phyloP scores from a whole-genome alignment of 2,329 filamentous ascomycete genomes.

The Beauveria asiatica region DNA sequence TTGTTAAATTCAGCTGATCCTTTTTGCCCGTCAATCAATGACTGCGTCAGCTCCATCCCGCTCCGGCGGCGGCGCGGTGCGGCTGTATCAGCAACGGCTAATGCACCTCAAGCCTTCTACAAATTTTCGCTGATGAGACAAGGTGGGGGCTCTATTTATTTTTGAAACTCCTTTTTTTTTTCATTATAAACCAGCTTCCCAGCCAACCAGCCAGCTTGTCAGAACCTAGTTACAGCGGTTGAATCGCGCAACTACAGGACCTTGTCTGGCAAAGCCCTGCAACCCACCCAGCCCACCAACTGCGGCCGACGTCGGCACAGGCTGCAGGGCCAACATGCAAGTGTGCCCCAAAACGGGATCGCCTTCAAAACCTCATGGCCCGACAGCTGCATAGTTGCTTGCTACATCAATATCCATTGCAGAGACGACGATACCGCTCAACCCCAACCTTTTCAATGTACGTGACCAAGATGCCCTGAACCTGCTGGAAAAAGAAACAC shows the following conservation, averaged over 20 bases:
- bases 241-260: not conserved
- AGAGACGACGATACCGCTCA: not conserved
- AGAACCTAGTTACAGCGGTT: not conserved
- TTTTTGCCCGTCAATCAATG: not conserved
- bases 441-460: not conserved
- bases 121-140: not conserved
- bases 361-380: not conserved
- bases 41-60: not conserved
- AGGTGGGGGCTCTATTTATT: not conserved
- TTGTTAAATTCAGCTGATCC: not conserved
- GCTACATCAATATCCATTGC: not conserved
- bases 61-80: not conserved
- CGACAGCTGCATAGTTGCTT: not conserved
- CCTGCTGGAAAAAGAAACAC: not conserved
- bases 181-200: no score
- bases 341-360: not conserved
- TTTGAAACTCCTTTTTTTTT: not conserved
- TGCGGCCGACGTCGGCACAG: constrained; percentile 11
- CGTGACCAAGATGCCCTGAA: not conserved
- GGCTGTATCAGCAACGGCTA: not conserved
- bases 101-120: not conserved
- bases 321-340: not conserved
- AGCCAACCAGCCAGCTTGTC: no score
- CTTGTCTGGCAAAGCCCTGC: not conserved
- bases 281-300: not conserved